Base-by-base conservation (phyloP, 1,139 yeast species). In the Scheffersomyces lignicola region DNA sequence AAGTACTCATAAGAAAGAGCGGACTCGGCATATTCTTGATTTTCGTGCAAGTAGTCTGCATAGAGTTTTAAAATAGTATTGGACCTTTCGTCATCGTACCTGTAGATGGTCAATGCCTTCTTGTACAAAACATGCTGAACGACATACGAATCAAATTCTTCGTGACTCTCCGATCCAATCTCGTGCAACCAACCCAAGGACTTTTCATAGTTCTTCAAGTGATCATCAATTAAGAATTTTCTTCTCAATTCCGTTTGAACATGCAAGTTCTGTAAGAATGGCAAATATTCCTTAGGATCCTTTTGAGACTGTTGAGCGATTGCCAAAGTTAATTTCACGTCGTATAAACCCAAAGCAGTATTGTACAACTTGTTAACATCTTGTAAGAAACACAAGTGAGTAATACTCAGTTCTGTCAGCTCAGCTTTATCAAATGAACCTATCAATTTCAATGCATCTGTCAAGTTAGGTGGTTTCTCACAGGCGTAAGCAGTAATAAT, bases 221-320 rank as follows among this genome's bases (percentile, higher is more conserved):
- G 72, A 35, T 87, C 83, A 54, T 94, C 98, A 47, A 94, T 85
- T 52, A 80, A 63, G 52, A 87, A 90, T 52, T 76, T 73, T 48
- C 82, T 78, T 39, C 96, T 76, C 34, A 79, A 60, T 13, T 78
- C 80, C 1, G 76, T 67, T 56, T 83, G 85, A 24, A 76, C 76
- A 47, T 87, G 85, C 38, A 94, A 68, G 36, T 79, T 75, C 52
- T 89, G 96, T 47, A 94, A 69, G 58, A 92, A 94, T 34, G 98
- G 97, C 36, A 94, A 65, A 52, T 92, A 94, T 58, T 94, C 99
- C 53, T 90, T 88, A 18, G 99, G 99, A 63, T 94, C 99, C 72
- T 84, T 89, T 59, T 92, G 97, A 0, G 97, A 89, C 54, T 89
- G 92, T 57, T 94, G 97, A 0, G 98, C 98, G 44, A 94, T 81